These are phyloP conservation scores for Silene noctiflora DNA, from an alignment of 179 eudicot species.

Conservation along the genomic window DNA sequence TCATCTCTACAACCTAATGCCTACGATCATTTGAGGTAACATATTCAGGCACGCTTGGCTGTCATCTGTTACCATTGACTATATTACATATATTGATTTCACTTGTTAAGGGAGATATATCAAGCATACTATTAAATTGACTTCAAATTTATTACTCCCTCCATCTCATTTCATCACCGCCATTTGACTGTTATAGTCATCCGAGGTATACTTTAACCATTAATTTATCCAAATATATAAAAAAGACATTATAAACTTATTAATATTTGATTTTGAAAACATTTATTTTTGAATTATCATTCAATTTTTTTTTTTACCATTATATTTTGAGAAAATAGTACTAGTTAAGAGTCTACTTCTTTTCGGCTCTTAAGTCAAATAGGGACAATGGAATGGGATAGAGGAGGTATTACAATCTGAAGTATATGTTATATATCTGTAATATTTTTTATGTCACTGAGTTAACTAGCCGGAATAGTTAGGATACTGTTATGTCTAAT, in stretches of 20 bases:
- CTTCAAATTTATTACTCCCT: not conserved
- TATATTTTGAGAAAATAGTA: too few relatives aligned
- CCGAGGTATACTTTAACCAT: not conserved
- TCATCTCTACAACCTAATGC: slow-evolving; percentile 2
- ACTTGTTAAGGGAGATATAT: not conserved
- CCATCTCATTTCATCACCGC: too few relatives aligned
- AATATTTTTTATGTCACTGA: not conserved
- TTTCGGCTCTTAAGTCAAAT: too few relatives aligned
- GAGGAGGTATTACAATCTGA: too few relatives aligned
- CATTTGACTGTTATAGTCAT: not conserved
- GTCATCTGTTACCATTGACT: slow-evolving; percentile 10
- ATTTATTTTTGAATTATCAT: too few relatives aligned
- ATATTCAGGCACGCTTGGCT: not conserved
- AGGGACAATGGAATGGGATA: too few relatives aligned
- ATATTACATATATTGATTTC: slow-evolving; percentile 8
- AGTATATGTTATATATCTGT: slow-evolving; percentile 11
- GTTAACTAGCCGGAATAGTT: too few relatives aligned
- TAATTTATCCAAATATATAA: not conserved
- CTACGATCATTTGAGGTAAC: slow-evolving; percentile 15
- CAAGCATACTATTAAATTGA: slow-evolving; percentile 8
- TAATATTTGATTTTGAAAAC: too few relatives aligned
- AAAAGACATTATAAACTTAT: not conserved
- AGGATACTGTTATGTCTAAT: not conserved
- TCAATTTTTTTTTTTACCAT: too few relatives aligned
- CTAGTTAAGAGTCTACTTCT: too few relatives aligned